These are phyloP conservation scores for Phytophthora syringae DNA, from an alignment of 352 stramenopile genomes.

Conservation along the genomic window DNA sequence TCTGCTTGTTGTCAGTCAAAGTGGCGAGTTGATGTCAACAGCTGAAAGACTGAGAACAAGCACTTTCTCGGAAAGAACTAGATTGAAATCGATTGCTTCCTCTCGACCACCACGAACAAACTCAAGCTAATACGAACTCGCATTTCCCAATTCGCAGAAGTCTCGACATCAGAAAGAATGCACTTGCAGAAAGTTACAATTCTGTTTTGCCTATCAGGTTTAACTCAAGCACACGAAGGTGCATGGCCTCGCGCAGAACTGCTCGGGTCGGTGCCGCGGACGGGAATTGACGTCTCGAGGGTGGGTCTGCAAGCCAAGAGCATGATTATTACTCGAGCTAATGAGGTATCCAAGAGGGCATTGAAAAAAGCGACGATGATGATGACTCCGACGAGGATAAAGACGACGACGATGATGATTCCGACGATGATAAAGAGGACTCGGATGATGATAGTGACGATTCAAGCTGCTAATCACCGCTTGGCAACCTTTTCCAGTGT, in stretches of 20 bases:
- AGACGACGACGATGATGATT: slow-evolving; percentile 22
- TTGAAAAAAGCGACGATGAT: slow-evolving; percentile 19
- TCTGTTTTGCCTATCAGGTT: slow-evolving; percentile 1
- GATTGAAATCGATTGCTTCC: not conserved
- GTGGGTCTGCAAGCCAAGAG: not conserved
- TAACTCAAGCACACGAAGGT: not conserved
- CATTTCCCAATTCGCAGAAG: slow-evolving; percentile 5
- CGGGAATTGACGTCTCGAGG: not conserved
- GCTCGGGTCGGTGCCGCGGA: slow-evolving; percentile 5
- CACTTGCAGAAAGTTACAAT: not conserved
- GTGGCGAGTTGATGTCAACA: not conserved
- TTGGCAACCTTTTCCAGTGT: no score
- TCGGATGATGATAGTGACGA: slow-evolving; percentile 11
- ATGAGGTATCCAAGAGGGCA: not conserved
- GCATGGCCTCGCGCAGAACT: not conserved
- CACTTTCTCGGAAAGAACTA: not conserved
- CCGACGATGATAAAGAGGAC: slow-evolving; percentile 17
- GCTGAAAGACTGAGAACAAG: not conserved
- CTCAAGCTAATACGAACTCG: not conserved
- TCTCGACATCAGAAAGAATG: slow-evolving; percentile 4
- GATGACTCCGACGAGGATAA: slow-evolving; percentile 23
- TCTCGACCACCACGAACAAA: not conserved
- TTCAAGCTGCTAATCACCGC: slow-evolving; percentile 2
- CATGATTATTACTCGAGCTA: not conserved
- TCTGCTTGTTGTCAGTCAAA: no score